Base-by-base conservation (phyloP, 2,329 filamentous ascomycete genomes). In the Malbranchea cinnamomea region DNA sequence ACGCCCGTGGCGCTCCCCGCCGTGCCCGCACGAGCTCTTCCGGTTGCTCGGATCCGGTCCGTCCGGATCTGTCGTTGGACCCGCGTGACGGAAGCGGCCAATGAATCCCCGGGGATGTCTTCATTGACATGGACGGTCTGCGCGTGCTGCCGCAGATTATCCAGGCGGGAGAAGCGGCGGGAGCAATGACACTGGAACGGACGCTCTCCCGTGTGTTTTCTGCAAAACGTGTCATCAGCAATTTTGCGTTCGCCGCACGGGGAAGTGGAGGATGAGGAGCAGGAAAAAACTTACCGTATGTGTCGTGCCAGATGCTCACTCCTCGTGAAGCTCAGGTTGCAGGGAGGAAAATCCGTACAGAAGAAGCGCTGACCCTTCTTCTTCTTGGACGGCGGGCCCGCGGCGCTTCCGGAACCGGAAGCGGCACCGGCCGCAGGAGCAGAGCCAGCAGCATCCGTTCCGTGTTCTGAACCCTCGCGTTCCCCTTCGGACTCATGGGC, bases 61-160 rank as follows among this genome's bases (percentile, higher is more conserved):
- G 82, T 91, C 31, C 87, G 71, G 35, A 93, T 83, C 53, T 94
- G 85, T 37, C 87, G 71, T 46, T 94, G 87, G 45, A 92, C 94
- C 22, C 87, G 69, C 6, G 85, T 92, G 14, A 85, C 84, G 2
- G 82, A 89, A 3, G 87, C 89, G 10, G 89, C 89, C 12, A 95
- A 68, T 1, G 89, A 95, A 52, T 94, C 84, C 23, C 76, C 74
- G 3, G 89, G 89, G 19, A 98, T 98, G 34, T 94, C 84, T 52
- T 95, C 89, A 52, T 95, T 94, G 34, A 92, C 80, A 52, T 98
- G 89, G 1, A 98, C 89, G 0, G 89, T 95, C 54, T 94, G 85
- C 25, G 89, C 89, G 63, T 98, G 89, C 51, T 98, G 89, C 35
- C 89, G 74, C 30, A 98, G 62, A 49, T 98, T 98, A 54, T 98